Evolutionary conservation across 257 asterid genomes (phyloP).

Genomic region (Petunia secreta): DNA sequence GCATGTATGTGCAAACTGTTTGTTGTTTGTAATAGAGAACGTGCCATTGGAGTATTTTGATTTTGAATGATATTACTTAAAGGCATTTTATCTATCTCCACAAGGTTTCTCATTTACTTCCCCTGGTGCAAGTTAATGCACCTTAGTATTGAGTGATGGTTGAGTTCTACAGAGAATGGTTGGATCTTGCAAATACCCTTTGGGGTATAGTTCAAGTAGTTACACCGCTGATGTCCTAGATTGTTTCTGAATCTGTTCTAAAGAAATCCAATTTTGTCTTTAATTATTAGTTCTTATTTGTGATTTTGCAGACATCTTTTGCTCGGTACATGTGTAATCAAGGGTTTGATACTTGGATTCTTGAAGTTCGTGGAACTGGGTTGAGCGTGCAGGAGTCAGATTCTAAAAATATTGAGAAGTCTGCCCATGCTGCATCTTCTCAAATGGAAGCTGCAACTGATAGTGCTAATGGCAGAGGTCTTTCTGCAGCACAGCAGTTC

Average conservation of each 20-base stretch:
- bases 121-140: neutral
- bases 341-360: conserved; percentile 98
- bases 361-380: conserved; percentile 98
- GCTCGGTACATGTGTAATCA: conserved; percentile 97
- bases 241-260: neutral
- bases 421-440: conserved; percentile 56
- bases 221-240: neutral
- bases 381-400: conserved; percentile 66
- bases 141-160: neutral
- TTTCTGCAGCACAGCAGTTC: conserved; percentile 46
- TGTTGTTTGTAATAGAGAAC: neutral
- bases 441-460: conserved; percentile 64
- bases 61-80: neutral
- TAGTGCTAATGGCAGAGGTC: conserved; percentile 45
- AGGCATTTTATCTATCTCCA: neutral
- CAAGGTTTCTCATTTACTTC: neutral
- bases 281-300: neutral
- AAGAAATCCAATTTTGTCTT: neutral
- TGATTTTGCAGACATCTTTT: conserved; percentile 78
- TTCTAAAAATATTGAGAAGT: conserved; percentile 60
- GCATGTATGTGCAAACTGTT: neutral
- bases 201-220: neutral
- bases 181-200: conserved; percentile 12
- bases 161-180: neutral
- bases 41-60: neutral